Base-by-base conservation (phyloP, 495 filamentous ascomycete genomes). In the Daldinia vernicosa region DNA sequence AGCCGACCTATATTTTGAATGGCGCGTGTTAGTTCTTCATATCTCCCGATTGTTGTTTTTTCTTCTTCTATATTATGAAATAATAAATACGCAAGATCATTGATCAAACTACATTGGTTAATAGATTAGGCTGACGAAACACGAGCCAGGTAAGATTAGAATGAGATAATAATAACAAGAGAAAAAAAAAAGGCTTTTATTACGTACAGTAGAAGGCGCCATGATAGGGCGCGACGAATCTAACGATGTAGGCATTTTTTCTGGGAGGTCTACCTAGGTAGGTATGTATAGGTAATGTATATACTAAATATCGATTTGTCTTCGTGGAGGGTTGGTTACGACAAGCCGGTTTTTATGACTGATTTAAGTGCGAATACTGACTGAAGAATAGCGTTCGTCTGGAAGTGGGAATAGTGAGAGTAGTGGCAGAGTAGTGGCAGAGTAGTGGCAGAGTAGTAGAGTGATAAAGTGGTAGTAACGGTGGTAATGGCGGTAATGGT, bases 151-250 rank as follows among this genome's bases (percentile, higher is more conserved):
- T 14, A 35, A 14, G 33, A 35, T 35, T 14, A 14, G 33, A 14
- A 35, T 14, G 33, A 35, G 33, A 1, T 35, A n/a, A 35, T 26
- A 33, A 35, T 32, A 50, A n/a, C 24, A 8, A 30, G 9, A 14
- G 28, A 58, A 58, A 32, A 26, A 60, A 22, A 56, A 64, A 43
- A 65, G 27, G 64, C 28, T 11, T 27, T 19, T 19, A 27, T 53
- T 27, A 86, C 90, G 76, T 87, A 93, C 90, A 58, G 70, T 72
- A 50, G 89, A 91, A 8, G 88, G 86, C 15, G 89, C 84, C 90
- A 93, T 92, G 75, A 93, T 93, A 43, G 91, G 90, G 66, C 90
- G 85, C 59, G 90, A 86, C 9, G 90, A 93, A 47, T 93, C 91
- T 3, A 93, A 80, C 9, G 91, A 93, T 60, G 82, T 78, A 63